These are phyloP conservation scores for Mesostigma viride DNA, from an alignment of 139 green algal species.

Conservation along the genomic window DNA sequence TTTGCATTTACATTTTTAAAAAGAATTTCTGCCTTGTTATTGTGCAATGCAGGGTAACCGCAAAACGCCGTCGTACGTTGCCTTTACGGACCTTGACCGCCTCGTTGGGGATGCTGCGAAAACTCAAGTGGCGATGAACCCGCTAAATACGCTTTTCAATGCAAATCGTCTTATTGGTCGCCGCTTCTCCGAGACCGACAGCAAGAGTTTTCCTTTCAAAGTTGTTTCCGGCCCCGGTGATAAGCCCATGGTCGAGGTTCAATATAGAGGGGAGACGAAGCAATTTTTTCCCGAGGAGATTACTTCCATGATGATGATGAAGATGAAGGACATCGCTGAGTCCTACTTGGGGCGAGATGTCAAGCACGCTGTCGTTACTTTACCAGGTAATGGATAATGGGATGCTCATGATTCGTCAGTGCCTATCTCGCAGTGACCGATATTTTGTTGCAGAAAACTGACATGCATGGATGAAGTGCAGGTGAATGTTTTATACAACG, in stretches of 20 bases:
- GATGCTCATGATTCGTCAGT: conserved; percentile 23
- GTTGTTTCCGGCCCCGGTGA: conserved; percentile 52
- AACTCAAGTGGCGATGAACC: conserved; percentile 80
- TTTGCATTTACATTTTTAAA: too few species aligned
- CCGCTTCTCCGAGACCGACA: conserved; percentile 74
- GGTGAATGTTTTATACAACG: background rate
- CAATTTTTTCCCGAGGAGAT: conserved; percentile 84
- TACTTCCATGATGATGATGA: conserved; percentile 83
- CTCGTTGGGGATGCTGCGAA: conserved; percentile 73
- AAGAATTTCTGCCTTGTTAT: too few species aligned
- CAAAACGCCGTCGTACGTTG: conserved; percentile 88
- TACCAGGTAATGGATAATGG: conserved; percentile 97
- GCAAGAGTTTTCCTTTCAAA: conserved; percentile 80
- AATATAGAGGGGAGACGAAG: conserved; percentile 85
- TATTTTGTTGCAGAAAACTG: background rate
- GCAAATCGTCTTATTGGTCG: conserved; percentile 93
- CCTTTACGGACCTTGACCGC: conserved; percentile 92
- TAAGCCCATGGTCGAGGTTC: conserved; percentile 82
- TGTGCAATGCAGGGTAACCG: conserved; percentile 75
- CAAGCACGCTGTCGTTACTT: conserved; percentile 58
- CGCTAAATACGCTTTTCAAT: conserved; percentile 88
- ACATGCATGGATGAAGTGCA: background rate
- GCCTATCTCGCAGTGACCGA: background rate
- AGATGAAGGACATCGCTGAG: conserved; percentile 61
- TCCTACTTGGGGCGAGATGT: conserved; percentile 44